phyloP scores from a whole-genome alignment of 257 asterid species.

The Solanum piurae region DNA sequence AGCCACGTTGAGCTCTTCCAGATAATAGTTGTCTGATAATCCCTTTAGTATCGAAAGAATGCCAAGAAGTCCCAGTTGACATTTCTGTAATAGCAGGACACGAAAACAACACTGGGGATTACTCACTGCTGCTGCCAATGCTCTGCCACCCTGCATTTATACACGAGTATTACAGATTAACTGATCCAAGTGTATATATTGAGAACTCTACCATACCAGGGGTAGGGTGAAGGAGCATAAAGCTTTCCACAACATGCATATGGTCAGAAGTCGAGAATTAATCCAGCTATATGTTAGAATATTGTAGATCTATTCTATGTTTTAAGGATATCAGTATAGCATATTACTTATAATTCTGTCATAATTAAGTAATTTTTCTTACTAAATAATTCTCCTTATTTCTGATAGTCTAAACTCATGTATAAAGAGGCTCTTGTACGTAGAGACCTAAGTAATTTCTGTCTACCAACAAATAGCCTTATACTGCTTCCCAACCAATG shows the following conservation, averaged over 20 bases:
- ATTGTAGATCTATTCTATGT: neutral
- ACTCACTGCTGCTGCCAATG: constrained; percentile 49
- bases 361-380: neutral
- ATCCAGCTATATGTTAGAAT: neutral
- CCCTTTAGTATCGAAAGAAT: constrained; percentile 40
- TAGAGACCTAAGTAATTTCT: neutral
- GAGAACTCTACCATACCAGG: neutral
- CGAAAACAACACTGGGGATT: constrained; percentile 49
- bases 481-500: neutral
- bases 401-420: neutral
- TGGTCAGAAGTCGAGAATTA: neutral
- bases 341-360: neutral
- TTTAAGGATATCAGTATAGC: neutral
- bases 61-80: constrained; percentile 60
- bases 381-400: neutral
- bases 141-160: constrained; percentile 55
- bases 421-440: neutral
- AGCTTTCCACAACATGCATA: neutral
- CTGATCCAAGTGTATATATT: neutral
- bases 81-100: constrained; percentile 51
- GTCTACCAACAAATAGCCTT: neutral
- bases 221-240: neutral
- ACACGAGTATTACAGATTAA: neutral
- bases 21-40: constrained; percentile 37
- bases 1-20: constrained; percentile 84